Percentiles rank a stretch among this genome's conserved stretches.
Evolutionary conservation across 148 eudicot genomes (phyloP).

Genomic region (Nepenthes mirabilis): DNA sequence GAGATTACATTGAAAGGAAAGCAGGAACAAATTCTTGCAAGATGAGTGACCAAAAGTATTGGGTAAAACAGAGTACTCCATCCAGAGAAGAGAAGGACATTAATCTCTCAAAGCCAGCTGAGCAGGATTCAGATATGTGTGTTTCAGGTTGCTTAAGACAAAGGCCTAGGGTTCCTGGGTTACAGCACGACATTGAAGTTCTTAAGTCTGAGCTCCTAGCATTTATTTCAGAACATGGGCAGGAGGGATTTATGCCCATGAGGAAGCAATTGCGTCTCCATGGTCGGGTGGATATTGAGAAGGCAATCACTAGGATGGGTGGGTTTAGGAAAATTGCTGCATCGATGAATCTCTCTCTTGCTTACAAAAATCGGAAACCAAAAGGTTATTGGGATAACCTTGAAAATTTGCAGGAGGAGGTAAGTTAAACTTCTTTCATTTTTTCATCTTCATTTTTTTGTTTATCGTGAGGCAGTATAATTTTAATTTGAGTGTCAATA

Average conservation of each 20-base stretch:
- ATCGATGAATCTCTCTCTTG: conserved; percentile 75
- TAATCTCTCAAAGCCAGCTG: conserved; percentile 5
- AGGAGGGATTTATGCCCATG: conserved; percentile 99
- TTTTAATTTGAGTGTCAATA: not conserved
- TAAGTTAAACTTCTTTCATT: conserved; percentile 5
- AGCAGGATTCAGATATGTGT: conserved; percentile 8
- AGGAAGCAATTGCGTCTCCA: conserved; percentile 82
- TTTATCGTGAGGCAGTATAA: not conserved
- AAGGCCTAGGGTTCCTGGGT: conserved; percentile 72
- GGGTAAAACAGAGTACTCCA: conserved; percentile 15
- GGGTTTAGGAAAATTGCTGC: conserved; percentile 82
- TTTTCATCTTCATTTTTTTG: not conserved
- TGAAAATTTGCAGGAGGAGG: conserved; percentile 89
- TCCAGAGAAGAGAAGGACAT: conserved; percentile 8
- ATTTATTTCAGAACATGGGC: conserved; percentile 73
- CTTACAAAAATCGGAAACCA: conserved; percentile 92
- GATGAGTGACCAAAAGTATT: conserved; percentile 5
- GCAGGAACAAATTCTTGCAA: conserved; percentile 22
- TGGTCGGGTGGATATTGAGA: conserved; percentile 88
- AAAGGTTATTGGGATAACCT: conserved; percentile 96
- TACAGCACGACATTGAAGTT: conserved; percentile 76
- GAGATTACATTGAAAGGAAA: conserved; percentile 69
- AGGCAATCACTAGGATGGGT: conserved; percentile 92
- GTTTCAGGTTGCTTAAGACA: conserved; percentile 32
- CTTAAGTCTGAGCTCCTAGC: conserved; percentile 64